phyloP scores from a whole-genome alignment of 148 eudicot genomes.

The Suaeda aralocaspica region DNA sequence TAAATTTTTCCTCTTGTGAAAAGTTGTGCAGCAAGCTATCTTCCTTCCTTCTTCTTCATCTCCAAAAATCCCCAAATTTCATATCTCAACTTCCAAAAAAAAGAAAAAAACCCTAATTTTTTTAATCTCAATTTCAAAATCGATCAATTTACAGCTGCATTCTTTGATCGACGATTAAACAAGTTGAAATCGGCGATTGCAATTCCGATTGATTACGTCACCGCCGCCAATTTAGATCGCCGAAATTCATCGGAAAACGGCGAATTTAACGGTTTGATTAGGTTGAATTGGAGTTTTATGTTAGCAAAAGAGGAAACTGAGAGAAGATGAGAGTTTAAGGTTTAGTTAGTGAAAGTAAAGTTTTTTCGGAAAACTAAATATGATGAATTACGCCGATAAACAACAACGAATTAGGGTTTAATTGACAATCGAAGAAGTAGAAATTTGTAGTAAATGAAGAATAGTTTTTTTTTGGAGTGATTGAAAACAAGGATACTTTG shows the following conservation, averaged over 20 bases:
- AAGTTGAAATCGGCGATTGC: not conserved
- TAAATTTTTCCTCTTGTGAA: too few species aligned
- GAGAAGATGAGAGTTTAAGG: not conserved
- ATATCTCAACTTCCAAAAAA: not conserved
- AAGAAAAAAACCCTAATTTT: constrained; percentile 21
- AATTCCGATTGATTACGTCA: not conserved
- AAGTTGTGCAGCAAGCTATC: not conserved
- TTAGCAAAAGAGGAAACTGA: too few species aligned
- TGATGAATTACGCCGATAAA: not conserved
- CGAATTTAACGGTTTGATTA: too few species aligned
- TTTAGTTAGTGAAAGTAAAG: constrained; percentile 5
- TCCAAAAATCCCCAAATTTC: constrained; percentile 4
- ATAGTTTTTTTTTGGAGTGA: constrained; percentile 10
- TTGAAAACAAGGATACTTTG: constrained; percentile 19
- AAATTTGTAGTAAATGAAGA: not conserved
- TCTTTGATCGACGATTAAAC: not conserved
- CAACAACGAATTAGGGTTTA: not conserved
- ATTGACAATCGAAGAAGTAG: too few species aligned
- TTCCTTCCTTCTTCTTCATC: not conserved
- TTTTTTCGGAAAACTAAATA: not conserved
- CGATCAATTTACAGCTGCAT: not conserved
- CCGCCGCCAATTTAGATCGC: not conserved
- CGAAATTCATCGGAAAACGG: too few species aligned
- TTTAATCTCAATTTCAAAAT: not conserved
- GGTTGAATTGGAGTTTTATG: not conserved